Conservation (phyloP, 192 early-diverging fungal genomes). For the Coemansia reversa region DNA sequence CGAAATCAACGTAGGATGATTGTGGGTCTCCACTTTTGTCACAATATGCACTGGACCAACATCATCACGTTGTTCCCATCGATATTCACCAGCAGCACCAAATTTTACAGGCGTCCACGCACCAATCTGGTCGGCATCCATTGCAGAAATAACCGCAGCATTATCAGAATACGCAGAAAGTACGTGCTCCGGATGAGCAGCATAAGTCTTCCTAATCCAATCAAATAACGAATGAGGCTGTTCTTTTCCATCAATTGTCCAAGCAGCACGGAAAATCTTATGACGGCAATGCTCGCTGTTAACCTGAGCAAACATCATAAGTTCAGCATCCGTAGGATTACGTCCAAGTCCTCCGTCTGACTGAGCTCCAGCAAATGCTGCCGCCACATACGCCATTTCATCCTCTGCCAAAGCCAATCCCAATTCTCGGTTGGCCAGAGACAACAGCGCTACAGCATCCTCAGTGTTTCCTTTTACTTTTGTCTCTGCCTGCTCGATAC, state of each 20-base stretch:
- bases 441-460: slow-evolving; percentile 58
- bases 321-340: slow-evolving; percentile 97
- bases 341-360: slow-evolving; percentile 55
- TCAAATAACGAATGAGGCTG: slow-evolving; percentile 85
- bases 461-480: neutral
- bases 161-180: slow-evolving; percentile 98
- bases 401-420: slow-evolving; percentile 95
- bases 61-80: slow-evolving; percentile 38
- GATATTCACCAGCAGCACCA: neutral
- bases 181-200: slow-evolving; percentile 74
- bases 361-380: slow-evolving; percentile 68
- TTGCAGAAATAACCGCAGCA: slow-evolving; percentile 83
- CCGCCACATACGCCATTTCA: slow-evolving; percentile 94
- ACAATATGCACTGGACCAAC: slow-evolving; percentile 74
- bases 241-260: slow-evolving; percentile 90
- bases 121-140: slow-evolving; percentile 31
- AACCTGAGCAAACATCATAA: slow-evolving; percentile 99
- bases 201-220: slow-evolving; percentile 95
- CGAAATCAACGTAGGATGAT: slow-evolving; percentile 98
- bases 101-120: slow-evolving; percentile 32
- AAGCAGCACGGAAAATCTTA: slow-evolving; percentile 99
- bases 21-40: slow-evolving; percentile 99
- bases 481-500: slow-evolving; percentile 18
- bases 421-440: slow-evolving; percentile 80
- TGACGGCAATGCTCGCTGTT: slow-evolving; percentile 99